These are phyloP conservation scores for Selaginella moellendorffii DNA, from an alignment of 75 land plant species.

Conservation along the genomic window DNA sequence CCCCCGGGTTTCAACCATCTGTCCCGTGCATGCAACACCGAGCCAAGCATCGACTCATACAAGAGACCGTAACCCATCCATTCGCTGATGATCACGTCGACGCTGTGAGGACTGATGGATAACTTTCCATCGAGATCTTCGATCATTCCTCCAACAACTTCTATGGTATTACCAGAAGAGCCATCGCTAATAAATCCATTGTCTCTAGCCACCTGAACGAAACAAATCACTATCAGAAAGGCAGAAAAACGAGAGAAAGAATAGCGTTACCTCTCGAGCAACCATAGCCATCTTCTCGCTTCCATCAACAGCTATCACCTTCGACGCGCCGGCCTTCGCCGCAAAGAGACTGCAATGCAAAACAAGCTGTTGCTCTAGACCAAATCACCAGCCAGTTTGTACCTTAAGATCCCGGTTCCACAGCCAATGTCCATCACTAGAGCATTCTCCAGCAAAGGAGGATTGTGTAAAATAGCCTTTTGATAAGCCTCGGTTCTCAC, in stretches of 20 bases:
- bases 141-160: constrained; percentile 73
- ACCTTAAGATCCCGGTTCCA: constrained; percentile 98
- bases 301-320: constrained; percentile 83
- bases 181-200: constrained; percentile 33
- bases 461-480: constrained; percentile 56
- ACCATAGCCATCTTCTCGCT: constrained; percentile 79
- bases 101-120: constrained; percentile 32
- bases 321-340: constrained; percentile 81
- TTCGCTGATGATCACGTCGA: constrained; percentile 91
- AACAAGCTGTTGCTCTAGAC: neutral
- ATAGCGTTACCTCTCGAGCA: constrained; percentile 50
- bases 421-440: constrained; percentile 96
- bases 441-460: constrained; percentile 54
- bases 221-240: neutral
- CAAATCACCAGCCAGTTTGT: neutral
- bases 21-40: constrained; percentile 90
- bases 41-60: constrained; percentile 89
- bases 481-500: constrained; percentile 80
- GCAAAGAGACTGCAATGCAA: constrained; percentile 69
- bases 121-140: constrained; percentile 50
- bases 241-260: neutral
- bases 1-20: constrained; percentile 88
- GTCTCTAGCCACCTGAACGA: constrained; percentile 54
- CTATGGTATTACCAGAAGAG: constrained; percentile 18
- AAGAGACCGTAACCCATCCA: constrained; percentile 97